Evolutionary conservation across 2,329 filamentous ascomycete species (phyloP).

Genomic region (Aspergillus alliaceus): DNA sequence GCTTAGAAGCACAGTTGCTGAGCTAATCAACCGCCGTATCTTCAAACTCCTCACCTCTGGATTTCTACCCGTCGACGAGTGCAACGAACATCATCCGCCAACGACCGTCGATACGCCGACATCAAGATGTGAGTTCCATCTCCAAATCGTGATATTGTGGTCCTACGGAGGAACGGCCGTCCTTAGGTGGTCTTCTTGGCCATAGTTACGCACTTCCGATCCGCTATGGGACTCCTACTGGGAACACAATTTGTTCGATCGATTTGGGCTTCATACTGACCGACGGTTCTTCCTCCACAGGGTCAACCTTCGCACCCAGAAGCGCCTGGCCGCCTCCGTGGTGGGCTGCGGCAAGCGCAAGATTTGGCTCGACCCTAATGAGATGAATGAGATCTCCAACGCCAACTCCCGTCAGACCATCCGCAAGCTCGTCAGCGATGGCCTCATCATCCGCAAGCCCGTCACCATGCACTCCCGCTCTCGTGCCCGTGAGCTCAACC

Average conservation of each 20-base stretch:
- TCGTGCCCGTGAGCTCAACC: conserved; percentile 92
- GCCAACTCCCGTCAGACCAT: conserved; percentile 99
- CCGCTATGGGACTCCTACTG: conserved; percentile 8
- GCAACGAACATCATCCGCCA: conserved; percentile 47
- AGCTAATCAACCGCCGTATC: conserved; percentile 41
- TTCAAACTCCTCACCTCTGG: conserved; percentile 42
- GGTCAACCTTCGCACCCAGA: conserved; percentile 99
- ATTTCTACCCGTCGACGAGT: conserved; percentile 39
- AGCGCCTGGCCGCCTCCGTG: conserved; percentile 98
- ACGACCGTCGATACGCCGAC: conserved; percentile 48
- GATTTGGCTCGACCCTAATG: conserved; percentile 99
- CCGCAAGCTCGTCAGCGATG: conserved; percentile 99
- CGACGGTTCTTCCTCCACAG: conserved; percentile 52
- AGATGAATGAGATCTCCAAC: conserved; percentile 99
- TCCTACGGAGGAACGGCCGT: conserved; percentile 19
- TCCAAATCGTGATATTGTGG: conserved; percentile 20
- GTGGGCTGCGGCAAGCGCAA: conserved; percentile 99
- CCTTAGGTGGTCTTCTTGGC: conserved; percentile 18
- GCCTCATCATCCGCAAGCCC: conserved; percentile 99
- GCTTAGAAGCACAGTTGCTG: conserved; percentile 41
- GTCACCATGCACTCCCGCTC: conserved; percentile 99
- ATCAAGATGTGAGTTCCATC: conserved; percentile 46
- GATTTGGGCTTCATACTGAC: conserved; percentile 31
- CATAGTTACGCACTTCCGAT: conserved; percentile 4
- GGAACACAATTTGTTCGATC: conserved; percentile 9